Base-by-base conservation (phyloP, 768 basidiomycete genomes). In the Boletus reticulatus region DNA sequence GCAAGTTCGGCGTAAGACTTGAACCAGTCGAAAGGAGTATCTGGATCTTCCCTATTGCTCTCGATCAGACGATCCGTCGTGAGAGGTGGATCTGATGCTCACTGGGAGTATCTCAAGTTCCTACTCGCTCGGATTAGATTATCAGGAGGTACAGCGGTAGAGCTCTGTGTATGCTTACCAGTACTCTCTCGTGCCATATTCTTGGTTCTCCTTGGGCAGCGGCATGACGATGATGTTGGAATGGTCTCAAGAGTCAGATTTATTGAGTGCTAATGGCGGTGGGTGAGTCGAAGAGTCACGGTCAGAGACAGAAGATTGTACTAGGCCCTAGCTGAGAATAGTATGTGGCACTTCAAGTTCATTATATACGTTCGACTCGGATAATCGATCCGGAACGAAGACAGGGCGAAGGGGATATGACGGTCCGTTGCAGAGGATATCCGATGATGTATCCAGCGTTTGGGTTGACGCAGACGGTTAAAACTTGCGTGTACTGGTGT, bases 21-120 rank as follows among this genome's bases (percentile, higher is more conserved):
- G 76, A 92, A 92, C 92, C 92, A 94, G 72, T 94, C 92, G 58
- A 89, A 92, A 7, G 80, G 75, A 5, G 73, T 73, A n/a, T 82
- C 81, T 17, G 78, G 74, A 6, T 76, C 65, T 69, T 88, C 85
- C 62, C 88, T 89, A 53, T 53, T 38, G 51, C 48, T 36, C 48
- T 55, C 36, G 47, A 42, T 54, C 41, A 55, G 56, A 17, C 39
- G 34, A 56, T 42, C 12, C n/a, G 34, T 49, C 7, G 4, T 1
- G 43, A 27, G 48, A 34, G 14, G 37, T 32, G 48, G 13, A 54
- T 31, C 48, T 37, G 32, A 73, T 78, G 71, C 62, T 36, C 34
- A 89, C 88, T 80, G 74, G n/a, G 75, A 69, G 62, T 91, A 90
- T 71, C 89, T 79, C 56, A 78, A 73, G 69, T 91, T 78, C 89